Conservation (phyloP, 768 basidiomycete species). For the Mycena latifolia region DNA sequence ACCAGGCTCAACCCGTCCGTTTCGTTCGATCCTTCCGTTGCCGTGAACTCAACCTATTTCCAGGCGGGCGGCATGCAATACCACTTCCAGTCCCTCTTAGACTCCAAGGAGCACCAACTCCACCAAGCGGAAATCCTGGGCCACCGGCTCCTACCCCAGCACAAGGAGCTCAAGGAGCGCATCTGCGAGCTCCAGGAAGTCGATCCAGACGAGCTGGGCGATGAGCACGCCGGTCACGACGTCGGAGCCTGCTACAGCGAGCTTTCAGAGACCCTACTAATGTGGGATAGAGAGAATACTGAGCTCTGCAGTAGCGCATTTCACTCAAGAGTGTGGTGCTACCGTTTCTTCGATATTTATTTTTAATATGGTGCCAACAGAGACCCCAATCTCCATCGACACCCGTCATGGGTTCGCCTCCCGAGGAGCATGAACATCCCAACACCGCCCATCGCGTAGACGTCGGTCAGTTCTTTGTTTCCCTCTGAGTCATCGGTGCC, state of each 20-base stretch:
- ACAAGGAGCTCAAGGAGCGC: slow-evolving; percentile 91
- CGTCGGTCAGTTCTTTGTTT: slow-evolving; percentile 63
- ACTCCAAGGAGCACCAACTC: slow-evolving; percentile 92
- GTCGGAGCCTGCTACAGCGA: slow-evolving; percentile 82
- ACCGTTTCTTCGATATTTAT: neutral
- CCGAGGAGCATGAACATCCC: slow-evolving; percentile 71
- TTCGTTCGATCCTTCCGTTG: too few relatives aligned
- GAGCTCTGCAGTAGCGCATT: slow-evolving; percentile 80
- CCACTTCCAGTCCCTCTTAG: slow-evolving; percentile 78
- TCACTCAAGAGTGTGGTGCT: slow-evolving; percentile 66
- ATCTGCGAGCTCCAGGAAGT: slow-evolving; percentile 85
- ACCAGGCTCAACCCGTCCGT: too few relatives aligned
- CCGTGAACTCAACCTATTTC: too few relatives aligned
- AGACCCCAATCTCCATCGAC: too few relatives aligned
- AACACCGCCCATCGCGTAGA: slow-evolving; percentile 90
- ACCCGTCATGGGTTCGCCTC: slow-evolving; percentile 57
- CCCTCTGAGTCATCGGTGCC: slow-evolving; percentile 18
- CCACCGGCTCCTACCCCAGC: slow-evolving; percentile 93
- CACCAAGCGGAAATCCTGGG: slow-evolving; percentile 93
- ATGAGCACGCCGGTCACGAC: slow-evolving; percentile 73
- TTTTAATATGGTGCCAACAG: neutral
- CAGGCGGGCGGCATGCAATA: slow-evolving; percentile 71
- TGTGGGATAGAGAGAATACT: slow-evolving; percentile 86
- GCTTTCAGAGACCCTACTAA: slow-evolving; percentile 77
- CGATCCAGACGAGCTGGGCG: slow-evolving; percentile 72